Conservation (phyloP, 2,329 filamentous ascomycete species). For the Clarireedia sp. region DNA sequence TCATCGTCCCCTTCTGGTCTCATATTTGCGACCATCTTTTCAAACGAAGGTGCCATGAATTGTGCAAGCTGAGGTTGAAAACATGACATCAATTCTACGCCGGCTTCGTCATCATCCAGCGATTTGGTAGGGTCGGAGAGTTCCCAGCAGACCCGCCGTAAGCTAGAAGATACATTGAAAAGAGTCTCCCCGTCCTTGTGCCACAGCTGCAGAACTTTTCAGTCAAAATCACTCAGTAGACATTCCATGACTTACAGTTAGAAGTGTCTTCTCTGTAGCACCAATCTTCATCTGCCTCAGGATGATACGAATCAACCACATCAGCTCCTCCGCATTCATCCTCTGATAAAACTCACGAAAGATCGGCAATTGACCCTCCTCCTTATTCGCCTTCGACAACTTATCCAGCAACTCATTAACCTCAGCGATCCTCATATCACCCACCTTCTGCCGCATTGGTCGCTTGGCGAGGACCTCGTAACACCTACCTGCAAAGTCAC, state of each 20-base stretch:
- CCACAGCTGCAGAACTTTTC: conserved; percentile 54
- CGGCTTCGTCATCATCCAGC: conserved; percentile 66
- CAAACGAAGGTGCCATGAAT: conserved; percentile 77
- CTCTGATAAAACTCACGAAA: conserved; percentile 76
- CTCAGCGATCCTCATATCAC: conserved; percentile 77
- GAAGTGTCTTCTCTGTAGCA: conserved; percentile 81
- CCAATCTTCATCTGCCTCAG: conserved; percentile 67
- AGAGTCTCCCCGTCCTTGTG: conserved; percentile 69
- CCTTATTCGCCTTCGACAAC: conserved; percentile 65
- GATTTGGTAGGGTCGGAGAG: conserved; percentile 65
- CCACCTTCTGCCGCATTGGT: conserved; percentile 63
- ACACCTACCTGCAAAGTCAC: conserved; percentile 87
- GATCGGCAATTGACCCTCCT: conserved; percentile 76
- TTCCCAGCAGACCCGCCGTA: conserved; percentile 92
- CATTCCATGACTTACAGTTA: conserved; percentile 41
- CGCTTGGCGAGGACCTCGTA: conserved; percentile 80
- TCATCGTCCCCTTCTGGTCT: conserved; percentile 48
- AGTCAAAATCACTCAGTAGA: neutral
- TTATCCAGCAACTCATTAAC: conserved; percentile 81
- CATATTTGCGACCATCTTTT: conserved; percentile 66
- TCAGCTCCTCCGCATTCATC: conserved; percentile 90
- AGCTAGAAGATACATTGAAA: conserved; percentile 85
- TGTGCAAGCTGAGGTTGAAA: conserved; percentile 94
- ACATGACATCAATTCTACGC: conserved; percentile 80
- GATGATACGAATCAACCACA: conserved; percentile 92